phyloP scores from a whole-genome alignment of 345 rosid species.

The Camelina neglecta region DNA sequence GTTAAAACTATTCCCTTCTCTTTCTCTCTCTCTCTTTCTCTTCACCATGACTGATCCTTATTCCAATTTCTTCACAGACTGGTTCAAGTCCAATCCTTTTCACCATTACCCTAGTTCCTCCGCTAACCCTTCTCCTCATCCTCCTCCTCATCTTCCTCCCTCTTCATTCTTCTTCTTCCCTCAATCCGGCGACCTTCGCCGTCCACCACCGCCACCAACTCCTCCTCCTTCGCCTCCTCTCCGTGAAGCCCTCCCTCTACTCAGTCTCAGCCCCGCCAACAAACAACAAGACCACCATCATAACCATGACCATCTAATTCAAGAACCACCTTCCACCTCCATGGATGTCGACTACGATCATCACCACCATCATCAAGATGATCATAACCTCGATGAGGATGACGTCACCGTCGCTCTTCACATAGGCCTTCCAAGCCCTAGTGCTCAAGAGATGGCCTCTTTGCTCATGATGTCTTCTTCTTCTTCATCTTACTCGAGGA shows the following conservation, averaged over 20 bases:
- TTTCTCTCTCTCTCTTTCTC: slow-evolving; percentile 37
- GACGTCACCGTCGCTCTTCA: slow-evolving; percentile 88
- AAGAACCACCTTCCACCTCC: slow-evolving; percentile 44
- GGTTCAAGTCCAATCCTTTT: slow-evolving; percentile 59
- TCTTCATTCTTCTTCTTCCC: slow-evolving; percentile 41
- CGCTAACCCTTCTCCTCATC: slow-evolving; percentile 41
- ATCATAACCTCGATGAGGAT: slow-evolving; percentile 39
- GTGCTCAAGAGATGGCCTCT: slow-evolving; percentile 75
- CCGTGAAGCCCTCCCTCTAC: slow-evolving; percentile 83
- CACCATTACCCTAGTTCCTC: slow-evolving; percentile 53
- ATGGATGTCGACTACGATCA: slow-evolving; percentile 48
- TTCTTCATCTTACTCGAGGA: slow-evolving; percentile 44
- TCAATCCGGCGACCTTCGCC: slow-evolving; percentile 36
- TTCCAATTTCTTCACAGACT: slow-evolving; percentile 68
- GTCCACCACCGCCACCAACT: slow-evolving; percentile 37
- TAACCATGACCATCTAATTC: slow-evolving; percentile 13
- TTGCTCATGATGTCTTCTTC: slow-evolving; percentile 63
- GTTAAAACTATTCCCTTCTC: slow-evolving; percentile 44
- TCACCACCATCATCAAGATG: slow-evolving; percentile 41
- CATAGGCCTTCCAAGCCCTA: slow-evolving; percentile 93
- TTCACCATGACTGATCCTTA: slow-evolving; percentile 85
- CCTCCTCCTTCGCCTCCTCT: slow-evolving; percentile 88
- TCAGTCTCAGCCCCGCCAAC: slow-evolving; percentile 71
- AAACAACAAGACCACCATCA: slow-evolving; percentile 40
- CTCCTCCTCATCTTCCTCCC: slow-evolving; percentile 24